phyloP scores from a whole-genome alignment of 192 early-diverging fungal genomes.

The Funneliformis mosseae region DNA sequence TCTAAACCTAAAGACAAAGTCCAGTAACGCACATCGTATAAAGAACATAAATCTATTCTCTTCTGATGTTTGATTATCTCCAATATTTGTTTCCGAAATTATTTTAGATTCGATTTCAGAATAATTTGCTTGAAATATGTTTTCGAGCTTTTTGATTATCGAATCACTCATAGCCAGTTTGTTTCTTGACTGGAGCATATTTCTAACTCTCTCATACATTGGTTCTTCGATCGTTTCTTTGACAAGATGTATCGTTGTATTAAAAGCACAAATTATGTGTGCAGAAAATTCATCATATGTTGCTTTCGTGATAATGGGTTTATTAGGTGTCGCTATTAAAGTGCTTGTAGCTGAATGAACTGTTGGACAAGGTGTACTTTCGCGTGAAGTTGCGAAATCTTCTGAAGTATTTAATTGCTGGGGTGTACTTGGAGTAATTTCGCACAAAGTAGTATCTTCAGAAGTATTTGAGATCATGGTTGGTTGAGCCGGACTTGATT shows the following conservation, averaged over 20 bases:
- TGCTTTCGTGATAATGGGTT: conserved; percentile 24
- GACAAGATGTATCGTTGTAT: conserved; percentile 18
- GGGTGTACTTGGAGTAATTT: too few relatives aligned
- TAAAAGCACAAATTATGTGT: conserved; percentile 18
- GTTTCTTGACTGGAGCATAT: background rate
- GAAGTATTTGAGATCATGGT: too few relatives aligned
- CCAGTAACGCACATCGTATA: conserved; percentile 22
- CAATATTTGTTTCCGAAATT: conserved; percentile 19
- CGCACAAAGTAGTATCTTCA: too few relatives aligned
- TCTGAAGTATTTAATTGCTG: too few relatives aligned
- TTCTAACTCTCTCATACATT: background rate
- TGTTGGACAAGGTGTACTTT: background rate
- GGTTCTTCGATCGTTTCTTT: background rate
- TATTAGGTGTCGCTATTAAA: conserved; percentile 28
- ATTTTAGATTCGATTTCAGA: conserved; percentile 24
- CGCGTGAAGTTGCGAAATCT: too few relatives aligned
- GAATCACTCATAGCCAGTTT: background rate
- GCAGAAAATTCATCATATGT: conserved; percentile 26
- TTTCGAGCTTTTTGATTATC: background rate
- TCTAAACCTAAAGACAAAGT: conserved; percentile 25
- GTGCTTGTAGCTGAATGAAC: background rate
- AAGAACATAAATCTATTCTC: conserved; percentile 24
- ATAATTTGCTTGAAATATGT: conserved; percentile 22
- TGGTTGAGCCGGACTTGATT: too few relatives aligned
- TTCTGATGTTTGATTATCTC: conserved; percentile 18